These are phyloP conservation scores for Steccherinum ochraceum DNA, from an alignment of 768 basidiomycete genomes.

Conservation along the genomic window DNA sequence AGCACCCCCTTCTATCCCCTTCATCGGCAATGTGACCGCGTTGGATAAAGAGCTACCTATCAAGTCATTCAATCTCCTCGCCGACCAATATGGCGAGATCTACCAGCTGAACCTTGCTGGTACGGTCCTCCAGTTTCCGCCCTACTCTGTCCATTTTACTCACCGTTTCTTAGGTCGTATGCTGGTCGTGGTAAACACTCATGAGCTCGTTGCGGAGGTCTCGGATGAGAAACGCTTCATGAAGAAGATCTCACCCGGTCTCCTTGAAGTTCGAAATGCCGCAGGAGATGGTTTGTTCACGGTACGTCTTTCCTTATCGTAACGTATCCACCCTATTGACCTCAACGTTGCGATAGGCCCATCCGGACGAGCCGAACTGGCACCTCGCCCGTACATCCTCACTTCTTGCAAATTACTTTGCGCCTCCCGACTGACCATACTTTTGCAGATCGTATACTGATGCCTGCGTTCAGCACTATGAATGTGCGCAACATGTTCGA, in stretches of 20 bases:
- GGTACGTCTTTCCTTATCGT: slow-evolving; percentile 12
- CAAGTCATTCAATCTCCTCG: slow-evolving; percentile 25
- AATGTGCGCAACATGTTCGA: slow-evolving; percentile 40
- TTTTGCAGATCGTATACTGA: slow-evolving; percentile 29
- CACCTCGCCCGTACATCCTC: slow-evolving; percentile 32
- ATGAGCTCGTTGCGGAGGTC: slow-evolving; percentile 34
- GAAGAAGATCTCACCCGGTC: slow-evolving; percentile 28
- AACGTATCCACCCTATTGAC: background rate
- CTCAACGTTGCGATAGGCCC: slow-evolving; percentile 21
- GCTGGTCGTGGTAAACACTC: slow-evolving; percentile 26
- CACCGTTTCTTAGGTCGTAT: slow-evolving; percentile 7
- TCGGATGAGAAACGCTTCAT: slow-evolving; percentile 37
- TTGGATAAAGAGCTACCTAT: slow-evolving; percentile 31
- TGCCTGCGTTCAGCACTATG: slow-evolving; percentile 37
- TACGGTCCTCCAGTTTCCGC: slow-evolving; percentile 16
- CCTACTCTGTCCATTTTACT: background rate
- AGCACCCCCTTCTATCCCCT: slow-evolving; percentile 33
- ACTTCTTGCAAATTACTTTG: background rate
- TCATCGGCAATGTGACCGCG: slow-evolving; percentile 32
- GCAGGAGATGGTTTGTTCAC: slow-evolving; percentile 38
- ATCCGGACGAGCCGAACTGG: slow-evolving; percentile 39
- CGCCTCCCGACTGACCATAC: background rate
- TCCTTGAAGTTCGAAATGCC: slow-evolving; percentile 30
- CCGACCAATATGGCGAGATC: slow-evolving; percentile 12
- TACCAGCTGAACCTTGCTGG: slow-evolving; percentile 10